Base-by-base conservation (phyloP, 495 filamentous ascomycete genomes). In the Tuber calosporum region DNA sequence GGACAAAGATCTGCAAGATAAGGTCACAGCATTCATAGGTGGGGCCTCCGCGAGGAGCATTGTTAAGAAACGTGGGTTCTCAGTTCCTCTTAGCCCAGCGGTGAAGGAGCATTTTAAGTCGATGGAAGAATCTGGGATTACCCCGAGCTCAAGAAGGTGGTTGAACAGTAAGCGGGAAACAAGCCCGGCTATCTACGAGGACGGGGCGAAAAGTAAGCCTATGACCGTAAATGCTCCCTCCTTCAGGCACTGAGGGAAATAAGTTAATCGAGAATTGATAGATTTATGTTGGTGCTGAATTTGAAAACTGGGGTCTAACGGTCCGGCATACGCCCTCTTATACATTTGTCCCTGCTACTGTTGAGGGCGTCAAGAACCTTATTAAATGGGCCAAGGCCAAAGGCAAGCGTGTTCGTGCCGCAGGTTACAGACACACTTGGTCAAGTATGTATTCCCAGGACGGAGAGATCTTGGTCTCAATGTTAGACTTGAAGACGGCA, bases 391-490 rank as follows among this genome's bases (percentile, higher is more conserved):
- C 86, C 1, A 83, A 82, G 68, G 66, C 69, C 15, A 78, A 84
- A 38, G 74, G 80, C 17, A 75, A 84, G 71, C 74, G 84, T 5
- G 84, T 88, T 7, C 83, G 86, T 22, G 85, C 84, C 45, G 80
- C 81, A 9, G 86, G 86, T 13, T 87, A 85, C 76, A 80, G 86
- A n/a, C 86, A 88, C 76, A 84, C 82, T 4, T 87, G 86, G 86
- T 77, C 70, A 1, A 45, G 73, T 68, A 79, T 78, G 72, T 79
- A 69, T 62, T 78, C 75, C 5, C 79, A 84, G 74, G 82, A 85
- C 22, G 84, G 83, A 20, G 81, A 87, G 67, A 83, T 88, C 22
- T 82, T 88, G 68, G 84, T 87, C 41, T 87, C 86, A 4, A 79
- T 88, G 20, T 75, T 89, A 9, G 83, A 84, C 69, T 69, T 87